Percentiles rank a stretch among this genome's conserved stretches.
These are phyloP conservation scores for Calonectria pauciramosa DNA, from an alignment of 2,329 filamentous ascomycete genomes.

Conservation along the genomic window DNA sequence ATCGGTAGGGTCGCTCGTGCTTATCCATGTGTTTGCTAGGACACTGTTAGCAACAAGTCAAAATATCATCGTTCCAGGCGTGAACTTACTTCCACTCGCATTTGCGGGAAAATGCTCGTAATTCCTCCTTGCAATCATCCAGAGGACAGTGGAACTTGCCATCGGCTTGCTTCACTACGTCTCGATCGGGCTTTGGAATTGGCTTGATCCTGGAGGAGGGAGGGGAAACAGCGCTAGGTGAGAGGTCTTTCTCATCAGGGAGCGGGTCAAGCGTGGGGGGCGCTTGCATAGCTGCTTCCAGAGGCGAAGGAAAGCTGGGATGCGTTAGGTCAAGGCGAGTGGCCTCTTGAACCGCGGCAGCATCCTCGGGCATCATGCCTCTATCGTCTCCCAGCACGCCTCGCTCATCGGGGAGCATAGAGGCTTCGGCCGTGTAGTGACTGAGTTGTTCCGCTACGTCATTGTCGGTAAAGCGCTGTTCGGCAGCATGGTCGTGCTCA, in stretches of 20 bases:
- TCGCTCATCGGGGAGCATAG: slow-evolving; percentile 55
- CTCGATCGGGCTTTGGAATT: slow-evolving; percentile 71
- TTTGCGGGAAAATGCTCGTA: slow-evolving; percentile 80
- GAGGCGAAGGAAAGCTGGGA: slow-evolving; percentile 51
- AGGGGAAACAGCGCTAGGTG: slow-evolving; percentile 50
- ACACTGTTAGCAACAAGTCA: slow-evolving; percentile 39
- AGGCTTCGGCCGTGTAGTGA: slow-evolving; percentile 58
- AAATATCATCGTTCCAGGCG: not conserved
- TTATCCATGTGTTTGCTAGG: slow-evolving; percentile 97
- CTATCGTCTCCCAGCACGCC: slow-evolving; percentile 52
- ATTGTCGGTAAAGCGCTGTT: slow-evolving; percentile 59
- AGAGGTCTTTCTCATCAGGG: slow-evolving; percentile 52
- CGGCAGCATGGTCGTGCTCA: slow-evolving; percentile 56
- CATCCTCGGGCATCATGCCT: slow-evolving; percentile 55
- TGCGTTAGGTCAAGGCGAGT: slow-evolving; percentile 55
- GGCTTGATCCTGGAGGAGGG: slow-evolving; percentile 61
- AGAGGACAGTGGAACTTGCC: slow-evolving; percentile 85
- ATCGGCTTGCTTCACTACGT: slow-evolving; percentile 72
- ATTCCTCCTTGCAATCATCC: slow-evolving; percentile 75
- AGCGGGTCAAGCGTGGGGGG: slow-evolving; percentile 50
- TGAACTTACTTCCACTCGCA: slow-evolving; percentile 94
- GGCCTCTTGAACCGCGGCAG: slow-evolving; percentile 54
- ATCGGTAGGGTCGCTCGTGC: slow-evolving; percentile 94
- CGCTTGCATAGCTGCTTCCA: slow-evolving; percentile 49
- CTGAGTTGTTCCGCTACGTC: slow-evolving; percentile 59